Evolutionary conservation across 2,329 filamentous ascomycete species (phyloP).

Genomic region (Penicillium expansum): DNA sequence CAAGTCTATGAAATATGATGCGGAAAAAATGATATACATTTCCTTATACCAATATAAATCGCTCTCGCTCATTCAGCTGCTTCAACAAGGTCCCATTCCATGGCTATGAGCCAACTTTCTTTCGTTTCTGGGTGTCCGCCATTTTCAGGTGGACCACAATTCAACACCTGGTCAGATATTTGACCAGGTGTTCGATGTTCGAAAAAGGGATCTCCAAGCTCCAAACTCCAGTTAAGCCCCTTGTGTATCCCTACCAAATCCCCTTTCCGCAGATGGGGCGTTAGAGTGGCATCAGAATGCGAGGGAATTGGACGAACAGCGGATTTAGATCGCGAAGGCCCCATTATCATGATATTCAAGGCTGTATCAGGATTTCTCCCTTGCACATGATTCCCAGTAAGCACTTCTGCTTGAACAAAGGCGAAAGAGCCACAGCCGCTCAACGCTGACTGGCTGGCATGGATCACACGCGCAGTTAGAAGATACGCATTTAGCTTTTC

Average conservation of each 20-base stretch:
- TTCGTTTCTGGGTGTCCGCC: not conserved
- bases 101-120: conserved; percentile 36
- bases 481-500: conserved; percentile 17
- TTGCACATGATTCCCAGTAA: not conserved
- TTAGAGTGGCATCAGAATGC: not conserved
- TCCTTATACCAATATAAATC: not conserved
- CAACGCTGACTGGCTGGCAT: conserved; percentile 17
- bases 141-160: not conserved
- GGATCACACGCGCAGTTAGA: conserved; percentile 16
- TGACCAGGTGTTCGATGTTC: not conserved
- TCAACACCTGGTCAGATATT: not conserved
- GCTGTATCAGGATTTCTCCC: not conserved
- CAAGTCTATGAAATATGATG: not conserved
- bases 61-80: not conserved
- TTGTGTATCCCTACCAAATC: conserved; percentile 32
- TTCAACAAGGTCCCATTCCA: conserved; percentile 41
- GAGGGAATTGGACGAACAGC: not conserved
- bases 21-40: not conserved
- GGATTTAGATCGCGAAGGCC: conserved; percentile 21
- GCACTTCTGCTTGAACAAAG: conserved; percentile 19
- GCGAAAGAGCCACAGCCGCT: conserved; percentile 28
- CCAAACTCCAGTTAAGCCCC: conserved; percentile 38
- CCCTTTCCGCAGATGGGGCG: conserved; percentile 14
- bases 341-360: conserved; percentile 31
- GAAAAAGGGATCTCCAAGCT: conserved; percentile 12